Evolutionary conservation across 83 land plant species (phyloP), one percentile per base, ranked within the genome.

Genomic region (Picea mariana): DNA sequence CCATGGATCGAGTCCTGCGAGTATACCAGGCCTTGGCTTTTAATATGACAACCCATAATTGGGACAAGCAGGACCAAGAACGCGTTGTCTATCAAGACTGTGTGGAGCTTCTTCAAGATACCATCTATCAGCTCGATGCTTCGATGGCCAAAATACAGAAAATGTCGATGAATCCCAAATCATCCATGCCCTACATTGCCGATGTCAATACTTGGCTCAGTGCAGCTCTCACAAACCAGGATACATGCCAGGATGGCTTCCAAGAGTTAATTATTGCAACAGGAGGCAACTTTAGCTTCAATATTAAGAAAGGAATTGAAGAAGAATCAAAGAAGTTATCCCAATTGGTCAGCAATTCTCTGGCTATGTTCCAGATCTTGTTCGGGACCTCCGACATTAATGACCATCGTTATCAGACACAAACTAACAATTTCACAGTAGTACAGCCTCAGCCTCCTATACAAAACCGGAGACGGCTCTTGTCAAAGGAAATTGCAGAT

Each of bases 161-260:
- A 2, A 31, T 79, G 47, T 21, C 27, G 9, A 7, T 8, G 8
- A n/a, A n/a, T 8, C 21, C 11, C 11, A 62, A 79, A 9, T 34
- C 67, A 2, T n/a, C n/a, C n/a, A n/a, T n/a, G 13, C 3, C 26
- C 23, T n/a, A 62, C 9, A n/a, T 79, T 62, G 80, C 60, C 0
- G 66, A 79, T 16, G 80, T 79, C 7, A 27, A 79, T 13, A 79
- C 80, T 3, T 79, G 61, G 66, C 80, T 79, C 21, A 79, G 66
- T 26, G 80, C 80, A 5, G 66, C 80, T 3, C 21, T 79, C 0
- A 79, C 80, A 0, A 61, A 62, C 80, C 80, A 31, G 21, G 80
- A 79, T 3, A 79, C 79, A 0, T 78, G 79, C 21, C 38, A 31
- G 3, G 79, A 78, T n/a, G n/a, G n/a, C n/a, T n/a, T n/a, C n/a